Evolutionary conservation across 208 protist genomes (phyloP), one percentile per base, ranked within the genome.

Genomic region (Strigomonas galati): DNA sequence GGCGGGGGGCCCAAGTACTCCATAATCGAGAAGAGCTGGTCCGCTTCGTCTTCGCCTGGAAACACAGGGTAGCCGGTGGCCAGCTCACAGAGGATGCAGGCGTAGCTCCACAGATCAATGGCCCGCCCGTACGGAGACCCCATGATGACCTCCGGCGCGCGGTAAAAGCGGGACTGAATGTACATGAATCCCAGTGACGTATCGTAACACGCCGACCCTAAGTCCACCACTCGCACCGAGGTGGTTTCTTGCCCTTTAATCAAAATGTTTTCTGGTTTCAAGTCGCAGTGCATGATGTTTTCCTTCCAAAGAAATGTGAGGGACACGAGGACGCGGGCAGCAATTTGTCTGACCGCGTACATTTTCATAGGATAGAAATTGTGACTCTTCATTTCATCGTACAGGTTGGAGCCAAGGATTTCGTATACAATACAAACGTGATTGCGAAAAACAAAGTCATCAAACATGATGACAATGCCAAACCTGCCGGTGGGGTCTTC

Each of bases 181-280:
- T 99, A 99, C 32, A 95, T 95, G 67, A 91, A 97, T 23, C 82
- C 59, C 30, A 79, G 80, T 54, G 94, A 72, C 43, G 93, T 72
- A 46, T 97, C 93, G 76, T 94, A 98, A 84, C 97, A 98, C 10
- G 89, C 90, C n/a, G 93, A 97, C 23, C 98, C 98, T 59, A 99
- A 94, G 78, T 99, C 98, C 62, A 98, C 98, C 19, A 99, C 82
- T 69, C 98, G 99, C 72, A 99, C 96, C 21, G 72, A 79, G 23
- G 80, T 78, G 27, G 84, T 85, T 53, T 85, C 84, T 17, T 81
- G 59, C 19, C 79, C 64, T 61, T 79, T 76, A 21, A 97, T 70
- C 7, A 99, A 75, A 46, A 99, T 89, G 73, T 99, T 99, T 77
- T 99, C 97, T 5, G 97, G 97, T 76, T 99, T 99, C 48, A 98